These are phyloP conservation scores for Solanum habrochaites DNA, from an alignment of 257 asterid genomes.

Conservation along the genomic window DNA sequence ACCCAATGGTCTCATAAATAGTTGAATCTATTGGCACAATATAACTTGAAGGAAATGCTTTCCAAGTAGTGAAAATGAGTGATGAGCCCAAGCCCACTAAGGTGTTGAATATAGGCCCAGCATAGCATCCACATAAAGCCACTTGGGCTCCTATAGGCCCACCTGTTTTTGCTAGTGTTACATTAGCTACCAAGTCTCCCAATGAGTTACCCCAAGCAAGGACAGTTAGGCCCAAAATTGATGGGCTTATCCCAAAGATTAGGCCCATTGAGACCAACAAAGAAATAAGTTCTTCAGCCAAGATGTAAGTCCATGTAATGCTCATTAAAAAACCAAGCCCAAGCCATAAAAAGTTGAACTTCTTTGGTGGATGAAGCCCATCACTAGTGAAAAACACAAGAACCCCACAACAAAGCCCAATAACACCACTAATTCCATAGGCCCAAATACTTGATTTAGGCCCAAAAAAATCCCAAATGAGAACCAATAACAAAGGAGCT, in stretches of 20 bases:
- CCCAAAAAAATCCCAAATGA: constrained; percentile 11
- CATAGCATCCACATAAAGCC: constrained; percentile 78
- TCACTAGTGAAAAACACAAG: constrained; percentile 25
- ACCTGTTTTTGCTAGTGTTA: constrained; percentile 46
- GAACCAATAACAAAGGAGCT: constrained; percentile 45
- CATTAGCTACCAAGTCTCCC: constrained; percentile 61
- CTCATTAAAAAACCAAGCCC: constrained; percentile 63
- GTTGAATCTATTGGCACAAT: constrained; percentile 28
- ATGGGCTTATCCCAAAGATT: constrained; percentile 50
- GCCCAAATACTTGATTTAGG: background rate
- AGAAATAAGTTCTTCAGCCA: constrained; percentile 57
- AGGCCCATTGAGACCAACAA: constrained; percentile 43
- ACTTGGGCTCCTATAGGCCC: constrained; percentile 51
- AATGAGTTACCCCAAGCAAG: constrained; percentile 90
- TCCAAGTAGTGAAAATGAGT: constrained; percentile 45
- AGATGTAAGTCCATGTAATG: constrained; percentile 56
- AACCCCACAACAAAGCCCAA: constrained; percentile 19
- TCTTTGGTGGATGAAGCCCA: constrained; percentile 42
- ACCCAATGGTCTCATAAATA: constrained; percentile 58
- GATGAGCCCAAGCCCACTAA: constrained; percentile 69
- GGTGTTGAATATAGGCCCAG: constrained; percentile 73
- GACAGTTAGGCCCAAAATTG: constrained; percentile 64
- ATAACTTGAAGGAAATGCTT: constrained; percentile 36
- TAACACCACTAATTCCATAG: constrained; percentile 16
- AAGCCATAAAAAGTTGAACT: constrained; percentile 43